Evolutionary conservation across 106 monocot genomes (phyloP), one percentile per base, ranked within the genome.

Genomic region (Dendrobium nobile): DNA sequence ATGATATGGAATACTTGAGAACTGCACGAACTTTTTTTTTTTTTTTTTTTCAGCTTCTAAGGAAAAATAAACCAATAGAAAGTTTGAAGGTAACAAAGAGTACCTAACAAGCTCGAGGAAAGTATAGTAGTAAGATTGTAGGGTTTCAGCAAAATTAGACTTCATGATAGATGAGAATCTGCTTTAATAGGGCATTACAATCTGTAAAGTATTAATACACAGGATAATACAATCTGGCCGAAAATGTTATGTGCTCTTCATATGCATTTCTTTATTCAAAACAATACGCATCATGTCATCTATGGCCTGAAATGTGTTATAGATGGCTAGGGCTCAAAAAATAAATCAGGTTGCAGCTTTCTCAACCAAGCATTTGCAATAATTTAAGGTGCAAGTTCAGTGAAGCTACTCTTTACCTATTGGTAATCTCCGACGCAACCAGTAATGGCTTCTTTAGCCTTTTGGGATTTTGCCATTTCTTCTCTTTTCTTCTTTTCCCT

Each of bases 401-500:
- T 1, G 2, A 11, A 83, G 24, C 77, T 87, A 88, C 48, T 74
- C 73, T 79, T 80, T 51, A 78, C 72, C 77, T 41, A 80, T 75
- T 78, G 56, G 75, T 78, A 37, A 59, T 88, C 81, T 77, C 87
- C 91, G 33, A 73, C 22, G 65, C 83, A 90, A 80, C 90, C 88
- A 42, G 85, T 84, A 40, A 90, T 67, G 51, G 93, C 80, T 83
- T 93, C 93, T 31, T 87, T 87, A 54, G 90, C 83, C 82, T 87
- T 84, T 65, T 84, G 90, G 13, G 87, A 59, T 65, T 78, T 87
- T 9, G 58, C 54, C 79, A 87, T 88, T 85, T 93, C 93, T 75
- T 85, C 93, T 75, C 85, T 88, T 75, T 90, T 90, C 84, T 93
- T 90, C 85, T 93, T 93, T 75, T 93, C 90, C 76, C 93, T 93